Conservation (phyloP, 495 filamentous ascomycete genomes). For the Xylaria bambusicola region DNA sequence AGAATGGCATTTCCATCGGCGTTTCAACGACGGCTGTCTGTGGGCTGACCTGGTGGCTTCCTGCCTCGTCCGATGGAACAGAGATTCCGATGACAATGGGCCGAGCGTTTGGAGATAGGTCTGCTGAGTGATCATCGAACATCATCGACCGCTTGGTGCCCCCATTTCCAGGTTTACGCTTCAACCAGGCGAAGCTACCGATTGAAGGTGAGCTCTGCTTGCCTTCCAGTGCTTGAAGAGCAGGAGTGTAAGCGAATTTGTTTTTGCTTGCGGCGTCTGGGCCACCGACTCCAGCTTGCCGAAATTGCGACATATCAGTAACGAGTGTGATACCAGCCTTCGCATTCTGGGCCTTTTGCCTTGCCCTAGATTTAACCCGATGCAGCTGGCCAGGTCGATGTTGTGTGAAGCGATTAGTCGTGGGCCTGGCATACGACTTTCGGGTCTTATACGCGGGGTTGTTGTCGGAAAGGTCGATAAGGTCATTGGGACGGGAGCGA, state of each 20-base stretch:
- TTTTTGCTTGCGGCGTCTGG: conserved; percentile 32
- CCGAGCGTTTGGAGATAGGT: conserved; percentile 73
- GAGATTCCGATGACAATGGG: conserved; percentile 79
- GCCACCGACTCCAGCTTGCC: conserved; percentile 15
- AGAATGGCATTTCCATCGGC: conserved; percentile 36
- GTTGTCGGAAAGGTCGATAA: conserved; percentile 27
- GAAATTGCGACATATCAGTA: conserved; percentile 55
- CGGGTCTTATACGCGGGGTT: conserved; percentile 15
- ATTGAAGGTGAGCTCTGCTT: conserved; percentile 40
- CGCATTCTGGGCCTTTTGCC: conserved; percentile 58
- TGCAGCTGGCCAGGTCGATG: conserved; percentile 28
- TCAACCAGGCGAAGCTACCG: conserved; percentile 47
- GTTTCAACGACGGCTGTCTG: conserved; percentile 50
- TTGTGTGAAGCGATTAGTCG: conserved; percentile 20
- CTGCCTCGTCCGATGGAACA: conserved; percentile 62
- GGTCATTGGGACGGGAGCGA: conserved; percentile 29
- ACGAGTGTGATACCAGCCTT: conserved; percentile 66
- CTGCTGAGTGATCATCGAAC: conserved; percentile 33
- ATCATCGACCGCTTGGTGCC: conserved; percentile 28
- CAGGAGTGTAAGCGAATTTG: conserved; percentile 52
- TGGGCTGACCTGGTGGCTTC: conserved; percentile 53
- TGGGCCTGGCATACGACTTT: neutral
- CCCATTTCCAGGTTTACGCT: conserved; percentile 33
- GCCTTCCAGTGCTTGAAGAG: conserved; percentile 53
- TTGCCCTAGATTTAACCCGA: conserved; percentile 48